Conservation (phyloP, 164 flowering plant genomes). For the Protea cynaroides region DNA sequence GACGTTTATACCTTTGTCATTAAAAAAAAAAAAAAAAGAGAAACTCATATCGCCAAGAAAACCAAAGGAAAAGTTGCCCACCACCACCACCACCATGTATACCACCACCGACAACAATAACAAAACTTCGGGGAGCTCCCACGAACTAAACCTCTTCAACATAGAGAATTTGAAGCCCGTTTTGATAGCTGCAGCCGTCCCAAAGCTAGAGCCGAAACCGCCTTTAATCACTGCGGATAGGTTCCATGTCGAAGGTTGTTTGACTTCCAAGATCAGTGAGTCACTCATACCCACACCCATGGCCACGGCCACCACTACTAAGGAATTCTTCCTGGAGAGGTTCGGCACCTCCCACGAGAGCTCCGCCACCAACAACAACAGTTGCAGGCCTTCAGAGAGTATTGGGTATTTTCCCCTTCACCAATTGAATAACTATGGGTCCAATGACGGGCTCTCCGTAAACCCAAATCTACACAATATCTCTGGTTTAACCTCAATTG, state of each 20-base stretch:
- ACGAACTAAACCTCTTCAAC: slow-evolving; percentile 29
- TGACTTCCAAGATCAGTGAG: slow-evolving; percentile 13
- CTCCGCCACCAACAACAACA: slow-evolving; percentile 32
- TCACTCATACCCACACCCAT: slow-evolving; percentile 1
- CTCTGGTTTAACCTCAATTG: slow-evolving; percentile 37
- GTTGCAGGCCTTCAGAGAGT: slow-evolving; percentile 37
- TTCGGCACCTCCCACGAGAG: slow-evolving; percentile 33
- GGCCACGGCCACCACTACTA: slow-evolving; percentile 13
- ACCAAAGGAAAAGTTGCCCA: slow-evolving; percentile 25
- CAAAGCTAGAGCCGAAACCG: slow-evolving; percentile 11
- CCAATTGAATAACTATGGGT: slow-evolving; percentile 38
- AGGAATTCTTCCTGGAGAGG: slow-evolving; percentile 53
- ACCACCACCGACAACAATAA: slow-evolving; percentile 15
- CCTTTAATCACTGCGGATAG: slow-evolving; percentile 10
- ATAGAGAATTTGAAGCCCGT: slow-evolving; percentile 18
- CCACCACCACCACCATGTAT: background rate
- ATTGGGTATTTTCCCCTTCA: slow-evolving; percentile 38
- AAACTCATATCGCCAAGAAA: too few species aligned
- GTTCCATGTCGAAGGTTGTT: slow-evolving; percentile 19
- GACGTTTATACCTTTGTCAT: too few species aligned
- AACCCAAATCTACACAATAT: slow-evolving; percentile 15
- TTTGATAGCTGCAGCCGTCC: background rate
- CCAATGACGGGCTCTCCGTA: slow-evolving; percentile 18
- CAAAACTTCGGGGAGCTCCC: slow-evolving; percentile 23
- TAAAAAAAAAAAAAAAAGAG: too few species aligned